Evolutionary conservation across 2,329 filamentous ascomycete genomes (phyloP).

Genomic region (Aureobasidium lini): DNA sequence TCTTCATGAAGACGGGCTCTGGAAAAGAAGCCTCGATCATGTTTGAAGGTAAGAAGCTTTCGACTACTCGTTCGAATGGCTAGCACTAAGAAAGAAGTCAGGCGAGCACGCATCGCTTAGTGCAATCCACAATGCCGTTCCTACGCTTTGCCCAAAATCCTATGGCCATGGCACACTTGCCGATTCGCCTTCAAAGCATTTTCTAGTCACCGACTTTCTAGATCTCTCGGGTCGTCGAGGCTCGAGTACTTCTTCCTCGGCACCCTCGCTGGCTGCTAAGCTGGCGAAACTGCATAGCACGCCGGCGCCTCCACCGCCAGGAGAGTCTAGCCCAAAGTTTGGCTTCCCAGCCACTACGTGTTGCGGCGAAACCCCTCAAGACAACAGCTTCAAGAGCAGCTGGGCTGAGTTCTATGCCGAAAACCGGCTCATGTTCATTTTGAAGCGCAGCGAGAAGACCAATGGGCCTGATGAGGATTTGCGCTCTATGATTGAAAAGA

Average conservation of each 20-base stretch:
- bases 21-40: conserved; percentile 56
- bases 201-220: conserved; percentile 71
- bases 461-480: conserved; percentile 62
- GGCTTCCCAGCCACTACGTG: conserved; percentile 81
- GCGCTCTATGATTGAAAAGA: conserved; percentile 54
- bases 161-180: conserved; percentile 61
- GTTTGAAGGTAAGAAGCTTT: conserved; percentile 47
- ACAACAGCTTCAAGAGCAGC: conserved; percentile 62
- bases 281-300: conserved; percentile 72
- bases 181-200: conserved; percentile 40
- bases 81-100: conserved; percentile 26
- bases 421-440: conserved; percentile 60
- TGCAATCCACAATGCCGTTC: conserved; percentile 65
- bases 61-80: background rate
- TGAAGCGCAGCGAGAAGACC: conserved; percentile 48
- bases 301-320: conserved; percentile 58
- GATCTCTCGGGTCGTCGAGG: conserved; percentile 45
- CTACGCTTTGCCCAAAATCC: conserved; percentile 67
- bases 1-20: conserved; percentile 65
- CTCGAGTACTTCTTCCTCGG: conserved; percentile 25
- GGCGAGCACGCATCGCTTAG: conserved; percentile 81
- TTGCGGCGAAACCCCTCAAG: conserved; percentile 76
- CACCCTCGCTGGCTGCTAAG: conserved; percentile 61
- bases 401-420: conserved; percentile 87
- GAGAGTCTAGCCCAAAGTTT: conserved; percentile 56